Conservation (phyloP, 2,329 filamentous ascomycete species). For the Colletotrichum sidae region DNA sequence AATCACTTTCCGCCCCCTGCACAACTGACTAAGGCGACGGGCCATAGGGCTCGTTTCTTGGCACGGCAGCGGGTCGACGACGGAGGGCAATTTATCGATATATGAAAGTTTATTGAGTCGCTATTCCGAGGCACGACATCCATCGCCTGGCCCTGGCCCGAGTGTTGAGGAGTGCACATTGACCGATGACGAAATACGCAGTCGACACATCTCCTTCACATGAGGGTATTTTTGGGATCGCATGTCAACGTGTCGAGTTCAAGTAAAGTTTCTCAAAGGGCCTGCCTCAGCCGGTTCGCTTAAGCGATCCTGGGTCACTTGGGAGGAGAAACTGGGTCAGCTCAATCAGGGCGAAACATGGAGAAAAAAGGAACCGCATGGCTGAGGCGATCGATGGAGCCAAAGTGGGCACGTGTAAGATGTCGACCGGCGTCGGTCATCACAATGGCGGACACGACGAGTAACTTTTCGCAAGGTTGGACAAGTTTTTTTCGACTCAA, state of each 20-base stretch:
- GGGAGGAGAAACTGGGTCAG: neutral
- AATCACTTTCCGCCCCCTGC: conserved; percentile 12
- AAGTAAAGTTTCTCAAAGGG: conserved; percentile 27
- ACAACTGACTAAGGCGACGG: conserved; percentile 19
- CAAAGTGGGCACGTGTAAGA: conserved; percentile 11
- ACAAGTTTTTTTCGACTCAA: conserved; percentile 1
- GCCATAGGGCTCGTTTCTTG: conserved; percentile 20
- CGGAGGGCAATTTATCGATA: conserved; percentile 1
- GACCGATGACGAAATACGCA: neutral
- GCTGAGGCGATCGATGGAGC: conserved; percentile 29
- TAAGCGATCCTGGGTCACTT: conserved; percentile 5
- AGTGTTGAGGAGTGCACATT: neutral
- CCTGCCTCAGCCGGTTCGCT: conserved; percentile 22
- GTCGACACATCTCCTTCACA: neutral
- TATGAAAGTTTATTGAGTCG: neutral
- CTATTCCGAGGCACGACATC: conserved; percentile 22
- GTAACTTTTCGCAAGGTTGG: neutral
- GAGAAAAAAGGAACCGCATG: conserved; percentile 13
- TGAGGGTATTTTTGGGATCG: conserved; percentile 17
- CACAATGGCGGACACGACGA: neutral
- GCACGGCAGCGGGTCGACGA: conserved; percentile 8
- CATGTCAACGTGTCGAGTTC: conserved; percentile 28
- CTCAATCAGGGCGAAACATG: conserved; percentile 32
- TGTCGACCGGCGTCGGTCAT: conserved; percentile 1
- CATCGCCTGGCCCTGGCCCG: neutral